Base-by-base conservation (phyloP, 1,139 yeast genomes). In the Saccharomyces hybrid region DNA sequence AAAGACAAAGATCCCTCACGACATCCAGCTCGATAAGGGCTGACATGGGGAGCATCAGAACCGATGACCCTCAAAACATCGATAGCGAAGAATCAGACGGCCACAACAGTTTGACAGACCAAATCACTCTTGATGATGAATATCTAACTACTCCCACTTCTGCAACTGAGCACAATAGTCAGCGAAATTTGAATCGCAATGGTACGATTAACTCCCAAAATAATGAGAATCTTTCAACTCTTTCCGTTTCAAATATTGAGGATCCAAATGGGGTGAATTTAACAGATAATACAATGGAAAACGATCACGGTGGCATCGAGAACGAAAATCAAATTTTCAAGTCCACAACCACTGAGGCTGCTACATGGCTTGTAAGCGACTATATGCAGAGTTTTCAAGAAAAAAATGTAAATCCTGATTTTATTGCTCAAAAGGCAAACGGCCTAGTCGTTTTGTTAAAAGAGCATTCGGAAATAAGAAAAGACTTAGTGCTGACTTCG, bases 401-500 rank as follows among this genome's bases (percentile, higher is more conserved):
- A 50, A 68, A 73, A 3, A 73, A 74, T 16, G 67, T 69, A 46
- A 78, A 80, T 20, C 76, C 80, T 5, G 78, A 76, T 49, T 73
- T 72, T 51, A 72, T 85, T 8, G 76, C 86, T 2, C 71, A 77
- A 25, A 79, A 78, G 55, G 83, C 91, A 1, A 87, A 88, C 64
- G 84, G 79, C 47, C 71, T 89, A 46, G 84, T 85, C 0, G 64
- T 71, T 1, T 63, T 88, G 14, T 71, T 89, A n/a, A 76, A 74
- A 46, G 71, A 77, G 31, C 75, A 85, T 61, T 89, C 95, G 0
- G 74, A 76, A 23, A 73, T 90, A 48, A 81, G 84, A 63, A 74
- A 79, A 50, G 95, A 89, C 56, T 72, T 89, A 32, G 83, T 81
- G 2, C 70, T 88, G 52, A 76, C 82, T 28, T 81, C 83, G 4